Evolutionary conservation across 139 green algal species (phyloP).

Genomic region (Chlorella sp.): DNA sequence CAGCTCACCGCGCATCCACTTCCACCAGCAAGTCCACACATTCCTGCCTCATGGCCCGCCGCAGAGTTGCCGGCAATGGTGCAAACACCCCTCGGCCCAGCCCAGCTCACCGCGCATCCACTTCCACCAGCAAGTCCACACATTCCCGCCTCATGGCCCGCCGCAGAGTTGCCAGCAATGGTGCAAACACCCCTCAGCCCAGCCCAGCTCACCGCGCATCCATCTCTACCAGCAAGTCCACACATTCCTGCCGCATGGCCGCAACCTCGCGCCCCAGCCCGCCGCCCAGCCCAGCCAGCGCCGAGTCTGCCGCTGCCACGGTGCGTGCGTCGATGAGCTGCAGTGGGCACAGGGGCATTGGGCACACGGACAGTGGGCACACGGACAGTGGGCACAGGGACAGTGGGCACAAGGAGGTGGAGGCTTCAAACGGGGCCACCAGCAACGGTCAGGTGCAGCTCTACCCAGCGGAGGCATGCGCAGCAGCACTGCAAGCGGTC

Average conservation of each 20-base stretch:
- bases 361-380: not conserved
- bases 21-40: constrained; percentile 88
- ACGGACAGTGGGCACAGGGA: not conserved
- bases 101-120: constrained; percentile 68
- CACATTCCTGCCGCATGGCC: constrained; percentile 55
- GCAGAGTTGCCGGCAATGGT: not conserved
- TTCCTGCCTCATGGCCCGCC: no score
- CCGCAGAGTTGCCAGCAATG: not conserved
- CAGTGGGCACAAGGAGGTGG: no score
- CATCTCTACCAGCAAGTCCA: constrained; percentile 89
- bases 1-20: constrained; percentile 66
- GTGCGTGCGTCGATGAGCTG: constrained; percentile 85
- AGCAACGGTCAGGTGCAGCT: not conserved
- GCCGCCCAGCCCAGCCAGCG: constrained; percentile 80
- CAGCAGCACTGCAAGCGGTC: no score
- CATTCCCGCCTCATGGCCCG: constrained; percentile 57
- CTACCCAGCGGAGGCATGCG: no score
- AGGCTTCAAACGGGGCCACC: no score
- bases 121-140: constrained; percentile 83
- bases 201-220: constrained; percentile 52
- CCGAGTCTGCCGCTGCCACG: constrained; percentile 83
- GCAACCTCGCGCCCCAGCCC: constrained; percentile 70
- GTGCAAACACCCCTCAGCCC: not conserved
- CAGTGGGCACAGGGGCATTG: not conserved
- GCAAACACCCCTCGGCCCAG: no score